These are phyloP conservation scores for Cynara cardunculus DNA, from an alignment of 129 eudicot genomes.

Conservation along the genomic window DNA sequence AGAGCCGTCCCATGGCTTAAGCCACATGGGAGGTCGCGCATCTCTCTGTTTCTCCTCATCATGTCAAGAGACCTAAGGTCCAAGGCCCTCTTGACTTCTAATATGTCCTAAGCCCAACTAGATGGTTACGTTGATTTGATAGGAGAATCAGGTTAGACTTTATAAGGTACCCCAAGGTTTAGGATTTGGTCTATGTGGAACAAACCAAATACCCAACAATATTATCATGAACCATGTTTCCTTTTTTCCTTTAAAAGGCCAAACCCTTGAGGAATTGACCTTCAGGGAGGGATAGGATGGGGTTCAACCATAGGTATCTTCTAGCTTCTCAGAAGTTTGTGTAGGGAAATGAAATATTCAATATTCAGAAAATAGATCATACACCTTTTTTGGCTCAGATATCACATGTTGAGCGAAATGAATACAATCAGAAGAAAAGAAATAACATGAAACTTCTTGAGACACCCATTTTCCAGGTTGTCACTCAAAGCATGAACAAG, in stretches of 20 bases:
- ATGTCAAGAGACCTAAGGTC: too few species aligned
- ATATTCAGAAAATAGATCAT: conserved; percentile 62
- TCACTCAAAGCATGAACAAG: neutral
- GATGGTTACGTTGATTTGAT: too few species aligned
- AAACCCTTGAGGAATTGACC: conserved; percentile 35
- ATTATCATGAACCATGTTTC: conserved; percentile 29
- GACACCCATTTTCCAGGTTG: neutral
- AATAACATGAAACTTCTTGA: neutral
- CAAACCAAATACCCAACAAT: too few species aligned
- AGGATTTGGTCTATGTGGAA: too few species aligned
- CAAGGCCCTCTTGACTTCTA: too few species aligned
- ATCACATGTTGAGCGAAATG: conserved; percentile 42
- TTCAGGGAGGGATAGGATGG: conserved; percentile 32
- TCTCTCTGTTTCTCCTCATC: too few species aligned
- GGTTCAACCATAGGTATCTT: conserved; percentile 31
- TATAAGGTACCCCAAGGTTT: too few species aligned
- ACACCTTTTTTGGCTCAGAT: conserved; percentile 61
- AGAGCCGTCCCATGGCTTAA: too few species aligned
- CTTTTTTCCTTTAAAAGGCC: conserved; percentile 21
- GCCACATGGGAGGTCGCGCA: too few species aligned
- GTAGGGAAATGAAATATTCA: conserved; percentile 46
- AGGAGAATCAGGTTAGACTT: too few species aligned
- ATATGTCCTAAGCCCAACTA: too few species aligned
- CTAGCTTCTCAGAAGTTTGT: conserved; percentile 59
- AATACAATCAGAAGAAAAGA: neutral